phyloP scores from a whole-genome alignment of 495 filamentous ascomycete genomes.

The Xylaria telfairii region DNA sequence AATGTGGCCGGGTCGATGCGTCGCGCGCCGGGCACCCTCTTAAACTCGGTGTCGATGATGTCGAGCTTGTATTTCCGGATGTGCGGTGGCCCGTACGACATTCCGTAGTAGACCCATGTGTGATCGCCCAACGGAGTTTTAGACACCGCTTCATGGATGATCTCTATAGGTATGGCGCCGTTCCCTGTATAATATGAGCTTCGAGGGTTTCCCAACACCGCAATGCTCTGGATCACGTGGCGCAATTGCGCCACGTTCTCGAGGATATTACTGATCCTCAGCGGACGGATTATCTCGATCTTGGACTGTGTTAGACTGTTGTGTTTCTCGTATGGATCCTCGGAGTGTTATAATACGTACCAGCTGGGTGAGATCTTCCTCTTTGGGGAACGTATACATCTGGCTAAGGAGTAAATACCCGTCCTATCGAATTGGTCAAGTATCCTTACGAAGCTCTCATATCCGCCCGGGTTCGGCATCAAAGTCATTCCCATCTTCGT shows the following conservation, averaged over 20 bases:
- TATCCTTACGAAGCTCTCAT: conserved; percentile 51
- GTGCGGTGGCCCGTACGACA: conserved; percentile 46
- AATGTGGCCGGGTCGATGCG: conserved; percentile 46
- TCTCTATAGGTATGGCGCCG: conserved; percentile 45
- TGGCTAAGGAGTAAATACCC: conserved; percentile 28
- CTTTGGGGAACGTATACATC: conserved; percentile 56
- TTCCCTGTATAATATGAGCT: conserved; percentile 51
- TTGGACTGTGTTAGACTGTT: conserved; percentile 17
- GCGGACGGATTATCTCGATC: conserved; percentile 58
- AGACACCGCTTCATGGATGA: conserved; percentile 45
- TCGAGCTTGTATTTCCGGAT: conserved; percentile 41
- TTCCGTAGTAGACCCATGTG: conserved; percentile 60
- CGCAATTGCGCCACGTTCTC: conserved; percentile 64
- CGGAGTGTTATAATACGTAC: conserved; percentile 20
- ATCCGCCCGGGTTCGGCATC: conserved; percentile 54
- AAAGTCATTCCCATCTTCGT: conserved; percentile 59
- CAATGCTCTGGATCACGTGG: conserved; percentile 57
- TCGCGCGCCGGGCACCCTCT: conserved; percentile 45
- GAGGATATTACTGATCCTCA: conserved; percentile 57
- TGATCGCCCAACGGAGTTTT: conserved; percentile 49
- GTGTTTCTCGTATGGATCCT: conserved; percentile 10
- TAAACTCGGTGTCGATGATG: conserved; percentile 47
- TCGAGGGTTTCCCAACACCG: conserved; percentile 51
- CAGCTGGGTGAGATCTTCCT: conserved; percentile 54
- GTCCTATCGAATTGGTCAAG: neutral